Base-by-base conservation (phyloP, 2,329 filamentous ascomycete genomes). In the Pyricularia sp. region DNA sequence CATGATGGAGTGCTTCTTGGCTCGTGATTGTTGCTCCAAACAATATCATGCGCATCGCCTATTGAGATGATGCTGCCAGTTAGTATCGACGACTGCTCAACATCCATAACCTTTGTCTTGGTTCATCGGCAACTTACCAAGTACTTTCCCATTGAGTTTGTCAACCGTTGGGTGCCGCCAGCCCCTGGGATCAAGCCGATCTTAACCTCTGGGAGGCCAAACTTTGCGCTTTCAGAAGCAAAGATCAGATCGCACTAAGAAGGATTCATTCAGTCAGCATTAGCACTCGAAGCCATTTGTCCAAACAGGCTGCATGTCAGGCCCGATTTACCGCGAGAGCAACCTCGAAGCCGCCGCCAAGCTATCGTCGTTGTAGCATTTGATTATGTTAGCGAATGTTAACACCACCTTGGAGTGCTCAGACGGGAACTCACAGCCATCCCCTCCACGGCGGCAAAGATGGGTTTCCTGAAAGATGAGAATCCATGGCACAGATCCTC, bases 261-360 rank as follows among this genome's bases (percentile, higher is more conserved):
- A 49, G 5, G 3, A 31, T 19, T 64, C 55, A 31, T 19, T 64
- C 55, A 65, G 61, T 49, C 28, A 64, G 61, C 40, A 35, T 10
- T 59, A 10, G 63, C 6, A 28, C 55, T 61, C 16, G 33, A 12
- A 44, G 53, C 24, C 24, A 22, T 26, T 59, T 12, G 10, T 28
- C 22, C 24, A 10, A 28, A 1, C 28, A 16, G 24, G 4, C 19
- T 16, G 55, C 55, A 30, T 28, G 12, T 28, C 13, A 59, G 26
- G 24, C 26, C 16, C 24, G 6, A 64, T 71, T 67, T 70, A 80
- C 78, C 69, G 77, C 77, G 33, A 82, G 72, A 4, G 79, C 79
- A 57, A 82, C 70, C 65, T 82, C 81, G 64, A 81, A 82, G 5
- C 81, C 80, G 16, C 80, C 80, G 33, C 80, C 80, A 33, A 82